A percentile compares a stretch with the other conserved stretches of the same genome.
phyloP scores from a whole-genome alignment of 257 asterid genomes.

The Ocimum tenuiflorum region DNA sequence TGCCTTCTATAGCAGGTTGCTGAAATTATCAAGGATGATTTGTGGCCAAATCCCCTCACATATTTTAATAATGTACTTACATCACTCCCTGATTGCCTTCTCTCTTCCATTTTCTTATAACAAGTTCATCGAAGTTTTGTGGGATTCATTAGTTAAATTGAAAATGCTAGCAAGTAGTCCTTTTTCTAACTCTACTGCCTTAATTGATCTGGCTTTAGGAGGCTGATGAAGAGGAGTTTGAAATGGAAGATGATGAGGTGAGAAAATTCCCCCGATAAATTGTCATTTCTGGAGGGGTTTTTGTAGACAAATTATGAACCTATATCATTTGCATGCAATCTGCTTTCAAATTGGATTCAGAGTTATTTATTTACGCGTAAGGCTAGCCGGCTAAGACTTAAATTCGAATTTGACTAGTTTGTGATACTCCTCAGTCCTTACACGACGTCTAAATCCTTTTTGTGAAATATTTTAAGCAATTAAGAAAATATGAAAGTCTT shows the following conservation, averaged over 20 bases:
- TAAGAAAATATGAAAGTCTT: no score
- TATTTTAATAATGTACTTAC: conserved; percentile 53
- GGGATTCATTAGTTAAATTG: neutral
- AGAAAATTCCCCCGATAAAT: neutral
- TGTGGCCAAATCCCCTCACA: conserved; percentile 67
- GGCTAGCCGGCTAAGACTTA: no score
- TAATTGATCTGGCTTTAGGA: conserved; percentile 27
- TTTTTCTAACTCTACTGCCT: neutral
- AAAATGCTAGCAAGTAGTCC: neutral
- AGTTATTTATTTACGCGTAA: neutral
- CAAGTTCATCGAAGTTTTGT: neutral
- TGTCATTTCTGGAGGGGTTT: neutral
- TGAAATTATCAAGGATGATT: conserved; percentile 65
- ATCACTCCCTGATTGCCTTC: conserved; percentile 9
- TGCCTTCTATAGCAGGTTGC: conserved; percentile 47
- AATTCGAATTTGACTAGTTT: neutral
- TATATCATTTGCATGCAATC: neutral
- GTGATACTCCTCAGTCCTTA: neutral
- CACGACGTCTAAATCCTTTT: neutral
- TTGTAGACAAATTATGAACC: neutral
- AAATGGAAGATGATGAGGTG: conserved; percentile 54
- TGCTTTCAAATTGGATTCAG: neutral
- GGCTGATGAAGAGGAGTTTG: conserved; percentile 58
- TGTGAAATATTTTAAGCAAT: no score
- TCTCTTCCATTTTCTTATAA: conserved; percentile 3